Conservation (phyloP, 805 yeast species). For the Maudiozyma serrabonitensis region DNA sequence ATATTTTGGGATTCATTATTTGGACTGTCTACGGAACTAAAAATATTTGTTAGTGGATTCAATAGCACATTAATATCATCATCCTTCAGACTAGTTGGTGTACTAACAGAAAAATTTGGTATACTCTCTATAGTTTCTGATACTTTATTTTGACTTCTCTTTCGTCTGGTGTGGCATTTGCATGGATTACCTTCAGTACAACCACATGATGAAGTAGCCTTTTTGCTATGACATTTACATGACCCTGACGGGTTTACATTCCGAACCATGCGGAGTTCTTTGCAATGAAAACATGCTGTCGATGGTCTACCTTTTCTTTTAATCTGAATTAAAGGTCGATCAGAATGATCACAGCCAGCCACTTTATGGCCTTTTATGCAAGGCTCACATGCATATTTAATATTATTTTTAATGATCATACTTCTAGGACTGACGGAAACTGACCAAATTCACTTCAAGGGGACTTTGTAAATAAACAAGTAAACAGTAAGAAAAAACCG, state of each 20-base stretch:
- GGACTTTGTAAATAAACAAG: too few species aligned
- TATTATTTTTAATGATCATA: conserved; percentile 86
- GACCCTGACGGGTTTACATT: conserved; percentile 43
- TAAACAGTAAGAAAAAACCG: too few species aligned
- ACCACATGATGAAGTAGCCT: conserved; percentile 1
- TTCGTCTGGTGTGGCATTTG: conserved; percentile 9
- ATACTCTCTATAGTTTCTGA: not conserved
- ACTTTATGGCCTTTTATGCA: conserved; percentile 95
- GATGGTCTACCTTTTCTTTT: conserved; percentile 95
- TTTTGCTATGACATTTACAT: conserved; percentile 7
- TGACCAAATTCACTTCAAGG: too few species aligned
- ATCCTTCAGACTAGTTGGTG: not conserved
- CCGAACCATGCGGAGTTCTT: conserved; percentile 58
- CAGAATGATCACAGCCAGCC: conserved; percentile 83
- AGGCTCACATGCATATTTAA: conserved; percentile 90
- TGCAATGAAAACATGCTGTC: conserved; percentile 81
- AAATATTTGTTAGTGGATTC: not conserved
- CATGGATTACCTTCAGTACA: conserved; percentile 6
- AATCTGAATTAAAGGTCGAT: conserved; percentile 80
- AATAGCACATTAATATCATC: not conserved
- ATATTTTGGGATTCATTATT: not conserved
- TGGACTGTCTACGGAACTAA: not conserved
- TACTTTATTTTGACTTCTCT: not conserved
- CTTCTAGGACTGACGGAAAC: not conserved
- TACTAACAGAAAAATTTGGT: not conserved